A percentile compares a stretch with the other conserved stretches of the same genome.
phyloP scores from a whole-genome alignment of 1,284 basidiomycete genomes.

The Mycena citricolor region DNA sequence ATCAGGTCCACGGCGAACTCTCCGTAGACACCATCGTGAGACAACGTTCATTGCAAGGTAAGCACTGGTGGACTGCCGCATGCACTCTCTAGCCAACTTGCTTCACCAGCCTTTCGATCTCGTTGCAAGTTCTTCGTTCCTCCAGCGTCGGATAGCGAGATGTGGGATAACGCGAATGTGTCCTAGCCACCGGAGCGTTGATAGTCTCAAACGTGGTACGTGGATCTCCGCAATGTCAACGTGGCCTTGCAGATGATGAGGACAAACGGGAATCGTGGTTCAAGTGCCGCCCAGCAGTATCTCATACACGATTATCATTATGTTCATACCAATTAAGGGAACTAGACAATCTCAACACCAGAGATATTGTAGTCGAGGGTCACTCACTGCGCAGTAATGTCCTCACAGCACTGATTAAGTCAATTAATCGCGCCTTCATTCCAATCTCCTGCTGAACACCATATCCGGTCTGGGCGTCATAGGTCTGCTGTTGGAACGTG shows the following conservation, averaged over 20 bases:
- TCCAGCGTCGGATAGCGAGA: slow-evolving; percentile 59
- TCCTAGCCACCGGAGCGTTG: too few species aligned
- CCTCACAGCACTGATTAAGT: slow-evolving; percentile 90
- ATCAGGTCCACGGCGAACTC: slow-evolving; percentile 79
- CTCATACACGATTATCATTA: slow-evolving; percentile 82
- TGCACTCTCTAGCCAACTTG: too few species aligned
- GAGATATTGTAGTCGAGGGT: slow-evolving; percentile 9
- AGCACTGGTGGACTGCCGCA: too few species aligned
- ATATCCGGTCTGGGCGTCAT: slow-evolving; percentile 61
- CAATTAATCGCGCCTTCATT: slow-evolving; percentile 85
- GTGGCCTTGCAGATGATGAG: too few species aligned
- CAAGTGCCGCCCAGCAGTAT: slow-evolving; percentile 58
- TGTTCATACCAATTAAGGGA: slow-evolving; percentile 83
- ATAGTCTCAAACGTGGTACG: too few species aligned
- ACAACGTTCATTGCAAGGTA: slow-evolving; percentile 77
- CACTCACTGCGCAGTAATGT: slow-evolving; percentile 90
- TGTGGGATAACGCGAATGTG: too few species aligned
- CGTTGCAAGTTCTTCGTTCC: slow-evolving; percentile 84
- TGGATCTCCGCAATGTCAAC: too few species aligned
- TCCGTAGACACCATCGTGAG: slow-evolving; percentile 79
- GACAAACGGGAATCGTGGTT: slow-evolving; percentile 1
- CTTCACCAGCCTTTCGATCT: slow-evolving; percentile 67
- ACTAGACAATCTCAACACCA: too few species aligned
- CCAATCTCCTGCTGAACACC: slow-evolving; percentile 56
- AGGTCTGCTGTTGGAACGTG: slow-evolving; percentile 62